Evolutionary conservation across 352 stramenopile species (phyloP).

Genomic region (Pythium folliculosum): DNA sequence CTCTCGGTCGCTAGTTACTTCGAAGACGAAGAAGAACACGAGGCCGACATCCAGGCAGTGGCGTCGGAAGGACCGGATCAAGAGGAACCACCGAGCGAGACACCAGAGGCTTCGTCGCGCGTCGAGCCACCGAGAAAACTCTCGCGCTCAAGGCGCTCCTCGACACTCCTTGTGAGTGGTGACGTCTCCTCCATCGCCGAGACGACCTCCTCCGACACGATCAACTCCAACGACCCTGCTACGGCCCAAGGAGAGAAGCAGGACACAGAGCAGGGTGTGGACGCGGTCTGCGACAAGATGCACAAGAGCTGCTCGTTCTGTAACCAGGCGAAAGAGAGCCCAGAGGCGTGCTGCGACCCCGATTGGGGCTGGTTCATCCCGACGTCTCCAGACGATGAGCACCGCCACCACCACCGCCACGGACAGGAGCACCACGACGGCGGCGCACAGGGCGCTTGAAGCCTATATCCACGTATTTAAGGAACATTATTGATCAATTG

Average conservation of each 20-base stretch:
- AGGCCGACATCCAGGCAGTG: constrained; percentile 14
- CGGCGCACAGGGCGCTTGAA: background rate
- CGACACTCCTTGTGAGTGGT: background rate
- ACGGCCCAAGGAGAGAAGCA: background rate
- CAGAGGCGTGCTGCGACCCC: constrained; percentile 44
- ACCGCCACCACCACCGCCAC: constrained; percentile 8
- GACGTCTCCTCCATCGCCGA: background rate
- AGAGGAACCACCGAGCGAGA: constrained; percentile 15
- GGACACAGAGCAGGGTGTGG: background rate
- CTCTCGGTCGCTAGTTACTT: constrained; percentile 76
- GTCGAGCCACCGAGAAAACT: background rate
- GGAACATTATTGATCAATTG: constrained; percentile 2
- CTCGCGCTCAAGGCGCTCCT: background rate
- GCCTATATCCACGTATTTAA: constrained; percentile 23
- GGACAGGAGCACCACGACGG: background rate
- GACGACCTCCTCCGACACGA: background rate
- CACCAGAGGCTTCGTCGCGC: background rate
- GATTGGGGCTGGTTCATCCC: constrained; percentile 77
- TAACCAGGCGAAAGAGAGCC: constrained; percentile 14
- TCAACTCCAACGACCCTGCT: constrained; percentile 1
- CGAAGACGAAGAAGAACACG: constrained; percentile 30
- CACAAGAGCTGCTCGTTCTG: constrained; percentile 33
- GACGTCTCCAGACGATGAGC: constrained; percentile 31
- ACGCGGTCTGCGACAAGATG: background rate
- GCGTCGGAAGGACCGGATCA: background rate